Conservation (phyloP, 371 early-diverging fungal genomes). For the Zancudomyces culisetae region DNA sequence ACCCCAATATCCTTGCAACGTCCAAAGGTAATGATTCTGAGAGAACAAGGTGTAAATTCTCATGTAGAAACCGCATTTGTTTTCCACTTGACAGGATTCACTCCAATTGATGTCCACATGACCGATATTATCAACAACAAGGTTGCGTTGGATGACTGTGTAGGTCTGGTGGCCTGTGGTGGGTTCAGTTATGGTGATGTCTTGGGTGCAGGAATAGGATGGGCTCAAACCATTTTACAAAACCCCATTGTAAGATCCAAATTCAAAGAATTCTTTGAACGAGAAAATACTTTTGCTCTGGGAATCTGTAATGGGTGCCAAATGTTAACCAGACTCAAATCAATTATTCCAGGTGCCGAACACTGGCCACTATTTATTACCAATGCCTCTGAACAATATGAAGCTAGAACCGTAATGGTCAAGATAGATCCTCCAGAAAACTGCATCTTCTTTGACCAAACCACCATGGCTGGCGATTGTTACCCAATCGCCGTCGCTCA, state of each 20-base stretch:
- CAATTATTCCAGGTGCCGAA: conserved; percentile 56
- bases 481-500: conserved; percentile 91
- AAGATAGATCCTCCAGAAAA: conserved; percentile 25
- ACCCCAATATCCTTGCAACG: too few relatives aligned
- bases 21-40: conserved; percentile 79
- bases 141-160: conserved; percentile 45
- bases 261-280: conserved; percentile 61
- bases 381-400: conserved; percentile 83
- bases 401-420: conserved; percentile 71
- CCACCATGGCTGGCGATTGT: conserved; percentile 70
- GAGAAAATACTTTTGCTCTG: conserved; percentile 76
- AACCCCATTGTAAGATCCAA: conserved; percentile 45
- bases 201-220: conserved; percentile 88
- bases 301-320: conserved; percentile 97
- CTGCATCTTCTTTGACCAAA: conserved; percentile 46
- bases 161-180: conserved; percentile 84
- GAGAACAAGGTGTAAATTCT: conserved; percentile 94
- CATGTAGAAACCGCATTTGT: conserved; percentile 86
- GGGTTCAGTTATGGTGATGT: conserved; percentile 97
- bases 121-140: conserved; percentile 66
- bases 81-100: conserved; percentile 81
- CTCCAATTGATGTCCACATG: conserved; percentile 91
- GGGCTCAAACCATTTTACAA: conserved; percentile 80
- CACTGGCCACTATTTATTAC: conserved; percentile 79
- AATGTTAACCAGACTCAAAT: conserved; percentile 69